Conservation (phyloP, 805 yeast species). For the Candida verbasci region DNA sequence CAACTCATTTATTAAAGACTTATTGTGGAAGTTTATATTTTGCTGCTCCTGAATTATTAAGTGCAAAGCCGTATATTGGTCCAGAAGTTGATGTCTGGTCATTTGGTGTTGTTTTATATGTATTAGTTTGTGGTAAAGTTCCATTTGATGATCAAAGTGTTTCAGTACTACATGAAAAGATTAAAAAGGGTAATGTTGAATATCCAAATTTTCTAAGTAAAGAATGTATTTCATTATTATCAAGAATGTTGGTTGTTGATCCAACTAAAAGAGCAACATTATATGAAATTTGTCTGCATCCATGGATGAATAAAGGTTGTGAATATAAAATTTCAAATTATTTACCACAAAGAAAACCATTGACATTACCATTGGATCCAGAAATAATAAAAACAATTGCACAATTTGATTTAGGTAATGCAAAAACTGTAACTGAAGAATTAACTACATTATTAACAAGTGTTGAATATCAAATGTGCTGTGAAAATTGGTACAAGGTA, state of each 20-base stretch:
- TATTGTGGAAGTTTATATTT: slow-evolving; percentile 96
- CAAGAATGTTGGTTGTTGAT: slow-evolving; percentile 89
- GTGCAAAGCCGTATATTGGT: slow-evolving; percentile 89
- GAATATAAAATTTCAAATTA: slow-evolving; percentile 68
- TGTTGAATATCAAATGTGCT: slow-evolving; percentile 59
- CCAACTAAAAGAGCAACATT: slow-evolving; percentile 77
- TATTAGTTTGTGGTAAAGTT: slow-evolving; percentile 93
- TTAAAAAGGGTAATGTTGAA: slow-evolving; percentile 87
- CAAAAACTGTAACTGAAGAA: slow-evolving; percentile 51
- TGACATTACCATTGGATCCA: slow-evolving; percentile 62
- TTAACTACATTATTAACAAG: slow-evolving; percentile 58
- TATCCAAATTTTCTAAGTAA: slow-evolving; percentile 79
- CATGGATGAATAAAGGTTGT: slow-evolving; percentile 92
- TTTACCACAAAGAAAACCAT: slow-evolving; percentile 75
- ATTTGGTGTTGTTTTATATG: slow-evolving; percentile 93
- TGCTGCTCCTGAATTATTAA: slow-evolving; percentile 95
- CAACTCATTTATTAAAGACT: slow-evolving; percentile 71
- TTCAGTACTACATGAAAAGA: slow-evolving; percentile 86
- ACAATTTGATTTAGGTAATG: slow-evolving; percentile 72
- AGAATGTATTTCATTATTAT: slow-evolving; percentile 74
- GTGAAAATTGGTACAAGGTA: slow-evolving; percentile 55
- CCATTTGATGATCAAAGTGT: slow-evolving; percentile 97
- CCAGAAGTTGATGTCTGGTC: slow-evolving; percentile 99
- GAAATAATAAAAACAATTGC: slow-evolving; percentile 71
- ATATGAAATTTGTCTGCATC: slow-evolving; percentile 76